phyloP scores from a whole-genome alignment of 257 asterid genomes.

The Nicotiana noctiflora region DNA sequence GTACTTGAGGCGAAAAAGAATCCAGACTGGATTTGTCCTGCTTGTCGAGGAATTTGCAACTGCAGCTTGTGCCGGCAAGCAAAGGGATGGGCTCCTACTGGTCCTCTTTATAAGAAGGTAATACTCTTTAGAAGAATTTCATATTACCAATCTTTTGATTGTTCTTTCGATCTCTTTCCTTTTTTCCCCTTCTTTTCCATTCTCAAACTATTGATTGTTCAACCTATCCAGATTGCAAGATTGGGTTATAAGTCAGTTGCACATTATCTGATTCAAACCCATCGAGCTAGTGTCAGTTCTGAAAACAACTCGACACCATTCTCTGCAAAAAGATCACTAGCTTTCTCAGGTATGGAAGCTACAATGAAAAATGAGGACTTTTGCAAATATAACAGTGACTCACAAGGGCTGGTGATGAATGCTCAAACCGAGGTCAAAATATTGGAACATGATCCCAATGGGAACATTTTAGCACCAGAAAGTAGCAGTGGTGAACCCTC shows the following conservation, averaged over 20 bases:
- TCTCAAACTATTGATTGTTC: neutral
- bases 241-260: conserved; percentile 93
- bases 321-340: conserved; percentile 73
- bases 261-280: conserved; percentile 88
- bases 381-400: conserved; percentile 8
- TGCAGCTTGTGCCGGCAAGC: conserved; percentile 96
- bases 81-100: conserved; percentile 97
- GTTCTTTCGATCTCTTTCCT: neutral
- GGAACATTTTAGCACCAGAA: conserved; percentile 12
- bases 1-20: conserved; percentile 84
- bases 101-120: conserved; percentile 77
- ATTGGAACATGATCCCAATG: conserved; percentile 4
- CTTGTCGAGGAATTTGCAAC: conserved; percentile 95
- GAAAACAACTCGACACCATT: conserved; percentile 31
- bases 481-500: neutral
- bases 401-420: neutral
- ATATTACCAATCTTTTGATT: neutral
- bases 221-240: conserved; percentile 37
- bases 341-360: conserved; percentile 39
- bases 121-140: neutral
- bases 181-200: neutral
- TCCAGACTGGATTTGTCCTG: conserved; percentile 84
- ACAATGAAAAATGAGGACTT: conserved; percentile 22
- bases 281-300: conserved; percentile 28
- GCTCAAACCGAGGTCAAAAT: conserved; percentile 11